Evolutionary conservation across 2,329 filamentous ascomycete species (phyloP), one percentile per base, ranked within the genome.

Genomic region (Fusarium stilboides): DNA sequence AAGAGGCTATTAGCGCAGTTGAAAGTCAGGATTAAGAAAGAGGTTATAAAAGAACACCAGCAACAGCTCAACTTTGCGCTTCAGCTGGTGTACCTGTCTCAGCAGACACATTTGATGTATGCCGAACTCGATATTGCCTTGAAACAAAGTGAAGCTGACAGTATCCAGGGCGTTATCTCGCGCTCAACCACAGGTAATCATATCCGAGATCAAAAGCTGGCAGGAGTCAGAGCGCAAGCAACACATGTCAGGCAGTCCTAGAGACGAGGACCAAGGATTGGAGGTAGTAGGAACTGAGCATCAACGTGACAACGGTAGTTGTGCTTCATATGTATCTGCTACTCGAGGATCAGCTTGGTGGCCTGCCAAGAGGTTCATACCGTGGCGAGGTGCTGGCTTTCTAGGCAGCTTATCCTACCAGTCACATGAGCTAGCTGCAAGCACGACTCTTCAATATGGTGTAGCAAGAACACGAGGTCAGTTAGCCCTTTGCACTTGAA

Each of bases 31-130:
- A 22, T 72, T 1, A 65, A 69, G 34, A 68, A 37, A 22, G 39
- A 36, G 5, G 31, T 57, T 2, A 28, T 69, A 4, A 49, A 64
- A 13, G 54, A 67, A 13, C 60, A 66, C 19, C 50, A 69, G 3
- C 46, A 49, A 1, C 33, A 42, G 1, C 55, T 72, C 0, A 33
- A 58, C 5, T 62, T 22, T 15, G 56, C 58, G 0, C 36, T 72
- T 7, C 57, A 64, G 4, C 15, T 70, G 1, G 20, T 72, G 0
- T 22, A 22, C 0, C 13, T 72, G 0, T 70, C 67, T 0, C 64
- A 70, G 4, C 61, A 70, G 20, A 65, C 55, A 2, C 70, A 70
- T 14, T 19, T 64, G 10, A 58, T 68, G 59, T 61, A 15, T 24
- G 58, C 17, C 3, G 8, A 5, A n/a, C 2, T 6, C 14, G 2